Base-by-base conservation (phyloP, 1,284 basidiomycete species). In the Wallemia ichthyophaga region DNA sequence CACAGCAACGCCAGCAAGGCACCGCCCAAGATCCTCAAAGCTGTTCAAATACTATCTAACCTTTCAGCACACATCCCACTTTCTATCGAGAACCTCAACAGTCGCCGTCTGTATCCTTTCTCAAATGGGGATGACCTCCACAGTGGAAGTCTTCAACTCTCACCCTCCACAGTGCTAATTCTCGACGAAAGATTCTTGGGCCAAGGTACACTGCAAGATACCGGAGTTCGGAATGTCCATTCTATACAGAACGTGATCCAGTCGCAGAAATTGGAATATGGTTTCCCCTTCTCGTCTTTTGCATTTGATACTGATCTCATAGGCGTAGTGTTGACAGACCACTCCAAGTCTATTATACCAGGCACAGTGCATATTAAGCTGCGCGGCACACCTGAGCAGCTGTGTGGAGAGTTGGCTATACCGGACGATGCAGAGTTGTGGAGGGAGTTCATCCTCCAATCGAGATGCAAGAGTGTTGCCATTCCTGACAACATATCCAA, bases 281-380 rank as follows among this genome's bases (percentile, higher is more conserved):
- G 75, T 27, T 89, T 88, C 68, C 85, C 86, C 0, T 89, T 78
- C 69, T 82, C 79, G 64, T 67, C 67, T 26, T 86, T 83, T 66
- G 72, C 77, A 13, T 85, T 89, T 65, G 75, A 80, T 26, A 85
- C 83, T 0, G 83, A 87, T 64, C 71, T 85, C 23, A 73, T 69
- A 37, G 76, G 82, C 60, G 64, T 88, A 25, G 70, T 85, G 0
- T 67, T 84, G 3, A 76, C 76, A 57, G 75, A 80, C 62, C 83
- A 85, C 25, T 25, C 25, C 7, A 56, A 56, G 23, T 27, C 55
- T 11, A 25, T 56, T 17, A 25, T 56, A 25, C 55, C 55, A 23
- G 55, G 55, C 17, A 56, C 55, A 13, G 25, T 24, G 3, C 55
- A 56, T 24, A 56, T 56, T 5, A 13, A 13, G 9, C 9, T 56